Evolutionary conservation across 768 basidiomycete species (phyloP).

Genomic region (Boletus tomentosulus): DNA sequence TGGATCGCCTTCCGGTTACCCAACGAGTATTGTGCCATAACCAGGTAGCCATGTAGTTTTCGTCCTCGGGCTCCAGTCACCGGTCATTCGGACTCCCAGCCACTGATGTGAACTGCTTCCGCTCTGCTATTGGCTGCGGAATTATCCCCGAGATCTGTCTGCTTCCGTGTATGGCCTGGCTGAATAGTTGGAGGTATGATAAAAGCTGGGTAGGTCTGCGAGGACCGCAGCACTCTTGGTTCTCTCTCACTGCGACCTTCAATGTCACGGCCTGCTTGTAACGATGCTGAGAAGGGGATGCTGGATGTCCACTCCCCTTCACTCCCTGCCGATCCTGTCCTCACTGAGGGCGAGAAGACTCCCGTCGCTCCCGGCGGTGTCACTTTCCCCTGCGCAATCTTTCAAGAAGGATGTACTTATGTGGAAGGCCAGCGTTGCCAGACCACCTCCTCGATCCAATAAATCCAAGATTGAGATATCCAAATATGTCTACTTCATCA

Average conservation of each 20-base stretch:
- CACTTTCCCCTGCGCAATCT: constrained; percentile 31
- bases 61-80: constrained; percentile 1
- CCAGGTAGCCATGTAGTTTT: background rate
- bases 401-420: constrained; percentile 42
- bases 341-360: constrained; percentile 40
- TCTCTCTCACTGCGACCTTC: background rate
- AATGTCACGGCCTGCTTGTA: constrained; percentile 46
- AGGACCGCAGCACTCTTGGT: background rate
- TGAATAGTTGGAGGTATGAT: constrained; percentile 9
- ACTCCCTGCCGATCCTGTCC: constrained; percentile 23
- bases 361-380: constrained; percentile 25
- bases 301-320: constrained; percentile 41
- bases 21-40: background rate
- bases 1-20: background rate
- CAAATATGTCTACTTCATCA: constrained; percentile 53
- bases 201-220: constrained; percentile 16
- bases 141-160: constrained; percentile 16
- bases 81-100: background rate
- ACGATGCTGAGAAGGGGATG: constrained; percentile 58
- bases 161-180: constrained; percentile 9
- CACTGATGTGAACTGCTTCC: constrained; percentile 7
- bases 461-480: constrained; percentile 54
- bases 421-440: constrained; percentile 32
- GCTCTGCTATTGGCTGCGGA: background rate
- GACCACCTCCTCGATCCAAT: constrained; percentile 32